Evolutionary conservation across 2,329 filamentous ascomycete genomes (phyloP), one percentile per base, ranked within the genome.

Genomic region (Stemphylium beticola): DNA sequence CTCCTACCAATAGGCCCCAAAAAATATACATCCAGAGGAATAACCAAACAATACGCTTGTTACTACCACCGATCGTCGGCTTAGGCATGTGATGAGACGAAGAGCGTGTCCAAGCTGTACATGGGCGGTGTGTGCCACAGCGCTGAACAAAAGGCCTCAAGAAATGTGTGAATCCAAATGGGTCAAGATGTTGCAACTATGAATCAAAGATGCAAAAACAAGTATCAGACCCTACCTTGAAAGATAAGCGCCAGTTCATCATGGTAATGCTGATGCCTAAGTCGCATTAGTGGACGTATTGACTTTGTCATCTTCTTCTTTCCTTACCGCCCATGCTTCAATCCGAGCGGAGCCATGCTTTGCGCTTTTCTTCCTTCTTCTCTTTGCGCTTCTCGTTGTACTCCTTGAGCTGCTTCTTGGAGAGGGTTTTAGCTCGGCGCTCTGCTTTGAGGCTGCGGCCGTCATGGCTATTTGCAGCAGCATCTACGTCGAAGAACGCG

Each of bases 401-500:
- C 52, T 88, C 87, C 79, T 96, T 93, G 61, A 99, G 79, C 78
- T 99, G 92, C 57, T 89, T 82, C 81, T 93, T 96, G 52, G 80
- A 89, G 20, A 93, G 82, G 77, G 91, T 92, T 83, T 95, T 93
- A 49, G 87, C 87, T 53, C 90, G 87, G 50, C 95, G 84, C 80
- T 99, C 95, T 2, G 92, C 95, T 77, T 93, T 96, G 54, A 99
- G 80, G 71, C 93, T 97, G 54, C 89, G 85, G 2, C 95, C 95
- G 66, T 96, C 89, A 70, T 99, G 93, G 53, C 86, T 85, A 71
- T 96, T 97, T 4, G 93, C 93, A 3, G 92, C 93, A 4, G 92
- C 91, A 74, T 98, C 93, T 38, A 97, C 93, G 72, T 99, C 93
- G 74, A 98, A 99, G 77, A 89, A 98, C 36, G 92, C 91, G 71